Percentiles rank a stretch among this genome's conserved stretches.
Conservation (phyloP, 805 yeast genomes). For the Schizosaccharomyces japonicus region DNA sequence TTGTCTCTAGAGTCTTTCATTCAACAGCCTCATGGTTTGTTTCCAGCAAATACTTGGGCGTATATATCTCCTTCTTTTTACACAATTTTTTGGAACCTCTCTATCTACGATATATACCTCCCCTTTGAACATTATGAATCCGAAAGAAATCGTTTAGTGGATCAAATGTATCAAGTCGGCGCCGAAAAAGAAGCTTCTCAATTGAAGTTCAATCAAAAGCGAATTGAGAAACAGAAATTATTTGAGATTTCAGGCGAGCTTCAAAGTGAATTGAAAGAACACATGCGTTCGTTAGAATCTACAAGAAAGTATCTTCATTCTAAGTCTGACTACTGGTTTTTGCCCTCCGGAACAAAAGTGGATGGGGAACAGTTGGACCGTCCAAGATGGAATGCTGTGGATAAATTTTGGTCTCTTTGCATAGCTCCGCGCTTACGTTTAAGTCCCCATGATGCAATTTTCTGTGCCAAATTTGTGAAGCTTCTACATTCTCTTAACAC, state of each 20-base stretch:
- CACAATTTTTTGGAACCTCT: slow-evolving; percentile 46
- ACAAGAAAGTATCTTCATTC: slow-evolving; percentile 15
- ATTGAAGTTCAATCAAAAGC: slow-evolving; percentile 10
- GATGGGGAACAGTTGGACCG: slow-evolving; percentile 5
- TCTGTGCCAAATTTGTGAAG: slow-evolving; percentile 35
- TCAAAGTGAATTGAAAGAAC: slow-evolving; percentile 22
- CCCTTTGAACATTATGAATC: slow-evolving; percentile 26
- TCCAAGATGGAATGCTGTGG: slow-evolving; percentile 25
- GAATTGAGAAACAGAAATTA: slow-evolving; percentile 5
- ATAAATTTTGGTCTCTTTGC: slow-evolving; percentile 18
- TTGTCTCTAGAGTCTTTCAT: too few species aligned
- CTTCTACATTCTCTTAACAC: slow-evolving; percentile 23
- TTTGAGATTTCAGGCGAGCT: slow-evolving; percentile 6
- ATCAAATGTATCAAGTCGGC: background rate
- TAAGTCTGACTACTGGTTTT: slow-evolving; percentile 15
- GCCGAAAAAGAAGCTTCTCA: slow-evolving; percentile 20
- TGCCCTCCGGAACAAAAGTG: background rate
- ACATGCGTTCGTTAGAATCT: slow-evolving; percentile 20
- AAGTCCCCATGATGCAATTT: slow-evolving; percentile 66
- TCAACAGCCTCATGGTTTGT: too few species aligned
- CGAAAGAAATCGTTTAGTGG: slow-evolving; percentile 14
- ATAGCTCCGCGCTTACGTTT: slow-evolving; percentile 53
- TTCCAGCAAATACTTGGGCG: slow-evolving; percentile 14
- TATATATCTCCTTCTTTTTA: slow-evolving; percentile 22
- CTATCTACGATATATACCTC: slow-evolving; percentile 45